Conservation (phyloP, 2,329 filamentous ascomycete species). For the Alternaria gaisen region DNA sequence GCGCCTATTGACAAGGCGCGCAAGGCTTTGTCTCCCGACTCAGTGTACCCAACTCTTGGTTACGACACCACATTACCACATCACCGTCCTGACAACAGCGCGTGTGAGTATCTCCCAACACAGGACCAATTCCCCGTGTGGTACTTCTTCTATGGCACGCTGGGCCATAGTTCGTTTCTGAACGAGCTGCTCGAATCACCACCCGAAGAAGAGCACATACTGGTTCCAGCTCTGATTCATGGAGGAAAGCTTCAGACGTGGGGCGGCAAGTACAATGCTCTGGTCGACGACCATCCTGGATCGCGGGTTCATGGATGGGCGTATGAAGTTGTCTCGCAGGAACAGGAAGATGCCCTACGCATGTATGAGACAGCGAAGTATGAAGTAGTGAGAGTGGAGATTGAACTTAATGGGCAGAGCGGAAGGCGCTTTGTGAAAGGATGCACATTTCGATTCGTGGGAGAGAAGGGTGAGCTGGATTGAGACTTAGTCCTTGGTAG, state of each 20-base stretch:
- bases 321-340: conserved; percentile 4
- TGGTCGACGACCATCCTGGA: neutral
- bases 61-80: neutral
- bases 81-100: neutral
- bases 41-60: neutral
- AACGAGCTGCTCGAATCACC: neutral
- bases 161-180: neutral
- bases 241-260: neutral
- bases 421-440: neutral
- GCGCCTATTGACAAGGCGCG: neutral
- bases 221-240: neutral
- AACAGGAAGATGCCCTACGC: conserved; percentile 8
- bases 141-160: conserved; percentile 3
- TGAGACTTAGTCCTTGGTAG: neutral
- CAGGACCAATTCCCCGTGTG: neutral
- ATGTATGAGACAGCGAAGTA: conserved; percentile 16
- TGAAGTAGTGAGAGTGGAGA: conserved; percentile 10
- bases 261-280: neutral
- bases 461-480: neutral
- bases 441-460: conserved; percentile 11
- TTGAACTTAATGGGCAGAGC: neutral
- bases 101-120: rapidly evolving
- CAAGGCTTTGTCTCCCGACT: neutral
- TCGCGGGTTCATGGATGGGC: neutral
- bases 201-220: neutral